A percentile compares a stretch with the other conserved stretches of the same genome.
Evolutionary conservation across 73 alveolate species (phyloP).

Genomic region (Tetrahymena elliotti): DNA sequence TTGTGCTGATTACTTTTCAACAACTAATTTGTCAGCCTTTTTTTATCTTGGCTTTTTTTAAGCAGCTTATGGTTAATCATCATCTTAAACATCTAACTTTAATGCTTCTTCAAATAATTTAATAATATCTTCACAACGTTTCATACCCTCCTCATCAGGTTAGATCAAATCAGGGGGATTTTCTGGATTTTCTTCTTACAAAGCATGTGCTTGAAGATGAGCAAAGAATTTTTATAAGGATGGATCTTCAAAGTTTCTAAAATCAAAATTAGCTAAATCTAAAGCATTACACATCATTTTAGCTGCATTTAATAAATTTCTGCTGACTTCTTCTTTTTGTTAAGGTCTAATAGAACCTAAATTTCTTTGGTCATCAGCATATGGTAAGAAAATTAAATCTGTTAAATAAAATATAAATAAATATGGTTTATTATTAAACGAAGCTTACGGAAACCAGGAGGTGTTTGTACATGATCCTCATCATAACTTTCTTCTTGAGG

Average conservation of each 20-base stretch:
- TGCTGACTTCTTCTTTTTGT: constrained; percentile 27
- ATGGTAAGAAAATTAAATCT: constrained; percentile 64
- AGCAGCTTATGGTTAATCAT: constrained; percentile 1
- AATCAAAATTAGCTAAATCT: constrained; percentile 71
- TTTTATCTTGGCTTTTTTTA: constrained; percentile 37
- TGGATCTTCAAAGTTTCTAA: constrained; percentile 68
- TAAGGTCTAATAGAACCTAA: constrained; percentile 29
- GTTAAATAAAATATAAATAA: background rate
- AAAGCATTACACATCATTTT: constrained; percentile 56
- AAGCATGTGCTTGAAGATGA: constrained; percentile 73
- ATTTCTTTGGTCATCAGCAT: constrained; percentile 81
- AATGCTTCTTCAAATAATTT: constrained; percentile 52
- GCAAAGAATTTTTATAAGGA: constrained; percentile 69
- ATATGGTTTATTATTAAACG: background rate
- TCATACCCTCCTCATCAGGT: constrained; percentile 76
- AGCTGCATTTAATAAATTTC: constrained; percentile 57
- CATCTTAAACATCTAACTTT: constrained; percentile 17
- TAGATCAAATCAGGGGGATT: constrained; percentile 63
- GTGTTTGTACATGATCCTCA: constrained; percentile 57
- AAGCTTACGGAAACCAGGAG: constrained; percentile 67
- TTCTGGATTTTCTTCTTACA: constrained; percentile 63
- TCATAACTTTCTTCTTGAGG: constrained; percentile 77
- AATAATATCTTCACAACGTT: constrained; percentile 55
- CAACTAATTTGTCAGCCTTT: constrained; percentile 22
- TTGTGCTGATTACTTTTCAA: constrained; percentile 36